These are phyloP conservation scores for Lophiostoma macrostomum DNA, from an alignment of 495 filamentous ascomycete species.

Conservation along the genomic window DNA sequence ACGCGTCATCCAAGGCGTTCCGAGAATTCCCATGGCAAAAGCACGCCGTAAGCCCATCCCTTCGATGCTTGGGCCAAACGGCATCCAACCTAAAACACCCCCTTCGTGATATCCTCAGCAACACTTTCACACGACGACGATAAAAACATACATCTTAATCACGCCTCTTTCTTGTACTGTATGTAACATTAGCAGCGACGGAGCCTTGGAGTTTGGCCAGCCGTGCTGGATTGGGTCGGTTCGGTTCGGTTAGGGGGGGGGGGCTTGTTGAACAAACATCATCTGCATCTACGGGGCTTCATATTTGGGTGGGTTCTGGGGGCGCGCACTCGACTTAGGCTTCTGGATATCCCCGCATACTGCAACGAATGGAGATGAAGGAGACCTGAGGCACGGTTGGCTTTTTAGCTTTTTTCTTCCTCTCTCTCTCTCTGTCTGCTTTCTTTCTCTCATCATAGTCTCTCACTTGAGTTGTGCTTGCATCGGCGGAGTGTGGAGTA, in stretches of 20 bases:
- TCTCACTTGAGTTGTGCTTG: not conserved
- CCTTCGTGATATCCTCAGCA: slow-evolving; percentile 13
- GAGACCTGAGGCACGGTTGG: not conserved
- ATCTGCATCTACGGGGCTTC: slow-evolving; percentile 6
- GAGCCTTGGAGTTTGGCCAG: slow-evolving; percentile 18
- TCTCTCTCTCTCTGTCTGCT: not conserved
- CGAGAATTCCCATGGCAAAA: slow-evolving; percentile 40
- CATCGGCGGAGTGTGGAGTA: not conserved
- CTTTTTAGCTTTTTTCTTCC: not conserved
- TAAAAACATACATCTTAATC: not conserved
- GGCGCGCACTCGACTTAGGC: no score
- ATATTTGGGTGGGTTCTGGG: not conserved
- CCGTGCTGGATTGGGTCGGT: not conserved
- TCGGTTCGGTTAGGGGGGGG: no score
- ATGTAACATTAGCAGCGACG: slow-evolving; percentile 23
- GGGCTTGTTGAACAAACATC: slow-evolving; percentile 8
- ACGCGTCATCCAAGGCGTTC: slow-evolving; percentile 44
- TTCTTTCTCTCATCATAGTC: not conserved
- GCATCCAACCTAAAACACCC: slow-evolving; percentile 20
- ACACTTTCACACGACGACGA: not conserved
- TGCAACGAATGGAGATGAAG: slow-evolving; percentile 9
- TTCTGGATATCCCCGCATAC: slow-evolving; percentile 3
- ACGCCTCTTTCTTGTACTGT: slow-evolving; percentile 2
- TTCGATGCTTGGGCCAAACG: slow-evolving; percentile 34
- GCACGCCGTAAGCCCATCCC: slow-evolving; percentile 45